These are phyloP conservation scores for Aspergillus carlsbadensis DNA, from an alignment of 495 filamentous ascomycete species.

Conservation along the genomic window DNA sequence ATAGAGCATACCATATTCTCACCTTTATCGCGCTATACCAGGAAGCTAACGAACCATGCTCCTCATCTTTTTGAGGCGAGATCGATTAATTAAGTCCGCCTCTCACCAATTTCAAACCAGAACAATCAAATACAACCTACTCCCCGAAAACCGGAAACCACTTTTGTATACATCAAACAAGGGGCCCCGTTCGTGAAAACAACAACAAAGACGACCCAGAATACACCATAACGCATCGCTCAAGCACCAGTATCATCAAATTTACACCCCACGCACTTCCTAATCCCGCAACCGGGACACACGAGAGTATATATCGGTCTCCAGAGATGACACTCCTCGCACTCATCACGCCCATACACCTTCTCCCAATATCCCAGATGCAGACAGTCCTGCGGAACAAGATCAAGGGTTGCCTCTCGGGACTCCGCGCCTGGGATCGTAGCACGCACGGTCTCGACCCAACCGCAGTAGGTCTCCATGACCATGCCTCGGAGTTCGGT, in stretches of 20 bases:
- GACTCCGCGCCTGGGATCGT: slow-evolving; percentile 11
- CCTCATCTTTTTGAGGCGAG: too few relatives aligned
- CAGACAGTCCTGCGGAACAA: slow-evolving; percentile 16
- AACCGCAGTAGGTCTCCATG: slow-evolving; percentile 29
- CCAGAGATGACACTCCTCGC: slow-evolving; percentile 31
- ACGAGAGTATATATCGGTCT: slow-evolving; percentile 31
- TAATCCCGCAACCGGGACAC: slow-evolving; percentile 32
- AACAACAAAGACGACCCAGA: background rate
- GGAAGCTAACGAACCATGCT: too few relatives aligned
- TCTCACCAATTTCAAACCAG: too few relatives aligned
- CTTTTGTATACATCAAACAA: too few relatives aligned
- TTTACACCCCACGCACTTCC: slow-evolving; percentile 36
- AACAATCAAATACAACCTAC: too few relatives aligned
- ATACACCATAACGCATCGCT: background rate
- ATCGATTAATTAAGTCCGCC: too few relatives aligned
- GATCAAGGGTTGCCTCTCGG: background rate
- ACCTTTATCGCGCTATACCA: too few relatives aligned
- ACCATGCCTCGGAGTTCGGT: slow-evolving; percentile 31
- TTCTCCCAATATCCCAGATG: slow-evolving; percentile 37
- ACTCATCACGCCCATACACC: slow-evolving; percentile 19
- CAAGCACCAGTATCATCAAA: slow-evolving; percentile 13
- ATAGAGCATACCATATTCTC: too few relatives aligned
- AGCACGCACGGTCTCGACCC: slow-evolving; percentile 23
- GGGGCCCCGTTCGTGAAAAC: too few relatives aligned
- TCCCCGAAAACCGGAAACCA: background rate